Evolutionary conservation across 305 asterid genomes (phyloP).

Genomic region (Solanum hybrid): DNA sequence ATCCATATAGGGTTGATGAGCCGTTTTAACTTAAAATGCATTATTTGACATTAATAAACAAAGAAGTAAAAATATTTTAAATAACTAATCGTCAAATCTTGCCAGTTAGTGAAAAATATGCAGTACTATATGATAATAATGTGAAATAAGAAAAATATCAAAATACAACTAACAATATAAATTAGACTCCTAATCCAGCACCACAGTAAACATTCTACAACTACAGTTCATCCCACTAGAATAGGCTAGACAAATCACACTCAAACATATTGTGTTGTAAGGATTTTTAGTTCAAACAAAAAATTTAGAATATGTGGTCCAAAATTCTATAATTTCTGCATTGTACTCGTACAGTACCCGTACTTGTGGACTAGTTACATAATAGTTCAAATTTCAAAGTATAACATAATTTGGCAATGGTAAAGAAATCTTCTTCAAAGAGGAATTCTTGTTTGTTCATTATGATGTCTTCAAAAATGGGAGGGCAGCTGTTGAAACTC

Average conservation of each 20-base stretch:
- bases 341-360: neutral
- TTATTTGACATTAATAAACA: neutral
- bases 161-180: neutral
- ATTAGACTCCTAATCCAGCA: neutral
- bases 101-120: neutral
- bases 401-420: neutral
- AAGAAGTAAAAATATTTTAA: neutral
- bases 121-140: too few relatives aligned
- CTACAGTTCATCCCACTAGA: neutral
- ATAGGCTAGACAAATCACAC: neutral
- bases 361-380: neutral
- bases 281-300: neutral
- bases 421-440: neutral
- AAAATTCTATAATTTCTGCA: neutral
- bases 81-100: neutral
- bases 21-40: neutral
- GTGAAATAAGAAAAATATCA: too few relatives aligned
- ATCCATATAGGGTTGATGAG: neutral
- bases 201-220: neutral
- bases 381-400: neutral
- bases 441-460: neutral
- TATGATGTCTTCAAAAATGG: neutral
- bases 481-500: neutral
- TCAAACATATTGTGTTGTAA: neutral
- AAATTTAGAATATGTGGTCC: neutral